A percentile compares a stretch with the other conserved stretches of the same genome.
phyloP scores from a whole-genome alignment of 2,329 filamentous ascomycete genomes.

The Phaeosphaeria sp. region DNA sequence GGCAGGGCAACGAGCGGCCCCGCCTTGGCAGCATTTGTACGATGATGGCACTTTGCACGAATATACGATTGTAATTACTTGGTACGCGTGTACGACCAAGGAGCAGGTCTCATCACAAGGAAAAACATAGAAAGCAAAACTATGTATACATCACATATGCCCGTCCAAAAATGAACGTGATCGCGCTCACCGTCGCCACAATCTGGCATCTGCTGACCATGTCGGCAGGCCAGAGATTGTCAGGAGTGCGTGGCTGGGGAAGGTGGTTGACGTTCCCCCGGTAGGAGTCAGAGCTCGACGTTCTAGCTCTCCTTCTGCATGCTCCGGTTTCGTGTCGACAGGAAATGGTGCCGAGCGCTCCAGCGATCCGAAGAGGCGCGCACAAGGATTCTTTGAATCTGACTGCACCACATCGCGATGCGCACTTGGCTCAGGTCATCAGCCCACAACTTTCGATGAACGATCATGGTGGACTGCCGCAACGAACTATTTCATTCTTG shows the following conservation, averaged over 20 bases:
- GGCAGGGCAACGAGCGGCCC: constrained; percentile 24
- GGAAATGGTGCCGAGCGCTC: not conserved
- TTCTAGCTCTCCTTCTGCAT: not conserved
- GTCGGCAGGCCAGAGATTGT: not conserved
- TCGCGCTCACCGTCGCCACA: not conserved
- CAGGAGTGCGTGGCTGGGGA: not conserved
- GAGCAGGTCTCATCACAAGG: not conserved
- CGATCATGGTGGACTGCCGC: not conserved
- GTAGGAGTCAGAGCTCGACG: constrained; percentile 1
- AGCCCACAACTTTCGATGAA: constrained; percentile 9
- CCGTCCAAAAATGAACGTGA: not conserved
- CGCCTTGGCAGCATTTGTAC: constrained; percentile 20
- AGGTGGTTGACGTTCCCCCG: not conserved
- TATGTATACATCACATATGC: not conserved
- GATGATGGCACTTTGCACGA: constrained; percentile 16
- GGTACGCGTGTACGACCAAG: not conserved
- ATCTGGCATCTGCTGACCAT: not conserved
- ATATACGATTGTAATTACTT: constrained; percentile 9
- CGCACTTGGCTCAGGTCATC: constrained; percentile 22
- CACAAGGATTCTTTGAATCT: not conserved
- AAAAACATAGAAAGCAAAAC: not conserved
- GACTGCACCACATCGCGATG: constrained; percentile 8
- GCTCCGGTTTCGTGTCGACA: not conserved
- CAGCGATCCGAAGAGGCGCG: not conserved
- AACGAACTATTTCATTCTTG: not conserved